Evolutionary conservation across 352 stramenopile species (phyloP), one percentile per base, ranked within the genome.

Genomic region (Pythium volutum): DNA sequence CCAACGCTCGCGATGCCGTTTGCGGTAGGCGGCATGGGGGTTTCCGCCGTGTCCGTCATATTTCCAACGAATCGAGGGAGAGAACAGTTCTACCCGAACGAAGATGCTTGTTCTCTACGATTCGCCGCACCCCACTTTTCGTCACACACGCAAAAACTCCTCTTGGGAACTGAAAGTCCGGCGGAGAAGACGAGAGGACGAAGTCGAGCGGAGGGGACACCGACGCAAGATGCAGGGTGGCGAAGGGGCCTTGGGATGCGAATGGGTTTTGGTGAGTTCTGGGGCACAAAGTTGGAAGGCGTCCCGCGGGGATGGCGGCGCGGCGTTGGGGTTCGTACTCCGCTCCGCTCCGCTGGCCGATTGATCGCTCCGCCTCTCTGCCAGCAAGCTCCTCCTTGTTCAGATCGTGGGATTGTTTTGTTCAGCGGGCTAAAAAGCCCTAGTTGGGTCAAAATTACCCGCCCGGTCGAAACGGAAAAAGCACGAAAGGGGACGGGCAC

Each of bases 371-470:
- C 39, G 27, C 53, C 51, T 61, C 50, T 66, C 59, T 66, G 23
- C 31, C 16, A 43, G 31, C 51, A 59, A 39, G 41, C 59, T 46
- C 59, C 59, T 59, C 31, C 42, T 50, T 33, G 41, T 59, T 64
- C 62, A 50, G 62, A 60, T 69, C 62, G 62, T 69, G 47, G 39
- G 62, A 56, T 69, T 59, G 62, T 57, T 62, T 56, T 57, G 58
- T 45, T 15, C 51, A 49, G 20, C 41, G 51, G 57, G 42, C 2
- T 8, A 29, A 53, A 65, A 59, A 39, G 39, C 36, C 45, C 47
- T 2, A 4, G 31, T 53, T 45, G 39, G 51, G 34, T 62, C 43
- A 53, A 38, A 15, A 38, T 53, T 43, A 36, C 51, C 51, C 34
- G 34, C 22, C 54, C 2, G 31, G 43, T 47, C 27, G 54, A 48